Conservation (phyloP, 2,329 filamentous ascomycete genomes). For the Fusarium neocosmosporiellum region DNA sequence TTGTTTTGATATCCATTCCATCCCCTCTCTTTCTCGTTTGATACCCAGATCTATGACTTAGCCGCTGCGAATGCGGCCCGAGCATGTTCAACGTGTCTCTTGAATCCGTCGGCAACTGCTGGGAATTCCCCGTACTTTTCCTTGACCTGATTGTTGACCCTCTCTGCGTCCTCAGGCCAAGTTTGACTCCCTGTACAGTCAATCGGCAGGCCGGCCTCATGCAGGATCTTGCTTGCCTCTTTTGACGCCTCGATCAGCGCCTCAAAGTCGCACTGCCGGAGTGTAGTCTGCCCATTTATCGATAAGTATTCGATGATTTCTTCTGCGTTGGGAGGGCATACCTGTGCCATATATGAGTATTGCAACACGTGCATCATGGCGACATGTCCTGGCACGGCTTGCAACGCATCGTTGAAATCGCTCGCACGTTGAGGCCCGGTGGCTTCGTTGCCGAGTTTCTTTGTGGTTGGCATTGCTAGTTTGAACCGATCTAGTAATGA, state of each 20-base stretch:
- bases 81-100: neutral
- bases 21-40: neutral
- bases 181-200: neutral
- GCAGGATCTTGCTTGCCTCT: neutral
- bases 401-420: neutral
- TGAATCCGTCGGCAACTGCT: neutral
- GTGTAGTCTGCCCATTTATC: neutral
- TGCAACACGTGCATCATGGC: neutral
- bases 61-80: neutral
- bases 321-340: neutral
- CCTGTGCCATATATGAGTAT: neutral
- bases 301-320: neutral
- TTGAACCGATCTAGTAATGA: neutral
- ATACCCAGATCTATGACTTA: neutral
- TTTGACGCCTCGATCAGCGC: neutral
- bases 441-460: neutral
- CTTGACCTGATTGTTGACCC: neutral
- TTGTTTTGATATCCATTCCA: neutral
- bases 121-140: neutral
- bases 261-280: neutral
- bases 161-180: neutral
- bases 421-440: neutral
- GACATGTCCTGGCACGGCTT: neutral
- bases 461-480: neutral
- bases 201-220: neutral